phyloP scores from a whole-genome alignment of 1,284 basidiomycete genomes.

The Ustilago esculenta region DNA sequence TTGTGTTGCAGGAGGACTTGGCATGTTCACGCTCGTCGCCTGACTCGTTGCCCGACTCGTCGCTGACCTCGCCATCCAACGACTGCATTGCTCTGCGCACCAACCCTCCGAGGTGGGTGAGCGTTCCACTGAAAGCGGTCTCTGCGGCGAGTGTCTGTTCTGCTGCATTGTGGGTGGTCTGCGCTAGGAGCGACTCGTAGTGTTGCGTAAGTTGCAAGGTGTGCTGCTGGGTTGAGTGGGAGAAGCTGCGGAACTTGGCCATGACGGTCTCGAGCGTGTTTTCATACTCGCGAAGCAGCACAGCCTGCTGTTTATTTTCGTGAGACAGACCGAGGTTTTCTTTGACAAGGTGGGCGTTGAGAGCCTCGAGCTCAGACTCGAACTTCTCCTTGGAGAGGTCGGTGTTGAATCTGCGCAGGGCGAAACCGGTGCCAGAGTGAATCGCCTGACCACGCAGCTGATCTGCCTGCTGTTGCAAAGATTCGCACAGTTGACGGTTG shows the following conservation, averaged over 20 bases:
- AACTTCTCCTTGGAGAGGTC: slow-evolving; percentile 94
- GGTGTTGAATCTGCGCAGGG: slow-evolving; percentile 87
- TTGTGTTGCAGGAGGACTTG: slow-evolving; percentile 8
- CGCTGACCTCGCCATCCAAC: slow-evolving; percentile 51
- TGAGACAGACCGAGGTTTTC: slow-evolving; percentile 92
- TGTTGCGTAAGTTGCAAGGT: slow-evolving; percentile 87
- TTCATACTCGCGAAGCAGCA: slow-evolving; percentile 92
- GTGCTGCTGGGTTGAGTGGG: slow-evolving; percentile 91
- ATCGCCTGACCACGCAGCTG: slow-evolving; percentile 78
- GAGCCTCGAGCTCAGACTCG: slow-evolving; percentile 88
- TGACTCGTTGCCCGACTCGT: slow-evolving; percentile 16
- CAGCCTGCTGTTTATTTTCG: slow-evolving; percentile 91
- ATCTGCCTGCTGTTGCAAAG: slow-evolving; percentile 78
- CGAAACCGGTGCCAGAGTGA: slow-evolving; percentile 80
- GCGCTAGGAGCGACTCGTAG: slow-evolving; percentile 82
- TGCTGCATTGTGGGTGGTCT: slow-evolving; percentile 51
- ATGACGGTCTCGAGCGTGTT: slow-evolving; percentile 93
- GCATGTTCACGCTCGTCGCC: slow-evolving; percentile 17
- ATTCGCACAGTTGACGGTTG: slow-evolving; percentile 81
- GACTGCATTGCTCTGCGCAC: slow-evolving; percentile 55
- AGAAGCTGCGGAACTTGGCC: slow-evolving; percentile 89
- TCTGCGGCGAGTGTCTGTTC: slow-evolving; percentile 44
- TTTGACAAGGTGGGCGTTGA: slow-evolving; percentile 86
- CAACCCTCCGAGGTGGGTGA: slow-evolving; percentile 52
- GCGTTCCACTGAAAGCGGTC: slow-evolving; percentile 49